Base-by-base conservation (phyloP, 1,284 basidiomycete genomes). In the Ustilago loliicola region DNA sequence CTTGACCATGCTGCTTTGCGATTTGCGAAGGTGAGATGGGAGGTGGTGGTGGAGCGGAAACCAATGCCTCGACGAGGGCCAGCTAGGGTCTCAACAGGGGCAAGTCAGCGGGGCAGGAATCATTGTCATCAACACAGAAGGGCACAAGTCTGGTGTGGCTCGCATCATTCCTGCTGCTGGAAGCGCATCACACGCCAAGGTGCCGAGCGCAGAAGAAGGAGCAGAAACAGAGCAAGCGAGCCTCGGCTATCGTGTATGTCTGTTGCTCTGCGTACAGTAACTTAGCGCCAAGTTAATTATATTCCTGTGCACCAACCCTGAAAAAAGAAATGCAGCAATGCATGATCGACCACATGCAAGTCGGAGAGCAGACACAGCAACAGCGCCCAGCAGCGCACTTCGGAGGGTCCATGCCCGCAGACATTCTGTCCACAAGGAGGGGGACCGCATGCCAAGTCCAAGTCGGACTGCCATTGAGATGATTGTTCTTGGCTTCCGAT, bases 1-100 rank as follows among this genome's bases (percentile, higher is more conserved):
- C 42, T 70, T 66, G 63, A 74, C 65, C 71, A 73, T 73, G 32
- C 47, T 40, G 25, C 42, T 23, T 47, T 27, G 25, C 6, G 51
- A 45, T 57, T 21, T 42, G 38, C 7, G 19, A 62, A 56, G 58
- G 61, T 42, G 23, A 57, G 50, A 21, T 15, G 48, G 19, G 32
- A 38, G 23, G 48, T 17, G 48, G 47, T 25, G 56, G 36, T 15
- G 25, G 29, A 25, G 4, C 23, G n/a, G 56, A 36, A 36, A 27
- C 17, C 7, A 29, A 19, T 1, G 54, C 23, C 8, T 36, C 13
- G 32, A 11, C 9, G 25, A 29, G 15, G 10, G 17, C 15, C 9
- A 38, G 36, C 9, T 8, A 17, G n/a, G 7, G 42, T 9, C 42
- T 45, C n/a, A n/a, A n/a, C 7, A 40, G 38, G 38, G 19, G 11